Evolutionary conservation across 164 flowering plant species (phyloP), one percentile per base, ranked within the genome.

Genomic region (Umbilicus rupestris): DNA sequence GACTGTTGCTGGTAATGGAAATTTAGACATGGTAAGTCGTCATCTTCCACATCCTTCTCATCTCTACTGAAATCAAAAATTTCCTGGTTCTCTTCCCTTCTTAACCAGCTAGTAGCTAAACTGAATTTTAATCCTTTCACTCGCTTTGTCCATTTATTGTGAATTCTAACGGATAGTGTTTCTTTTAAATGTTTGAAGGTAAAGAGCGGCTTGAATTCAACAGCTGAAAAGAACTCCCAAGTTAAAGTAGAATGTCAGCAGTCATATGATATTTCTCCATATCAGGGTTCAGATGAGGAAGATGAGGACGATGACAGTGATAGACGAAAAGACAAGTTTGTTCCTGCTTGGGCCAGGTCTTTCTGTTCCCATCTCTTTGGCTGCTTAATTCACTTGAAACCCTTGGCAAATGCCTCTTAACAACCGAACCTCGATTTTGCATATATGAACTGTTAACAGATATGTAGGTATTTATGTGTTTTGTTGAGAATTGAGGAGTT

Each of bases 301-400:
- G 89, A 85, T 11, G 88, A 80, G 0, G 92, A 31, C 9, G 20
- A 52, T 26, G 31, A 24, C 20, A 52, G 80, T 29, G 83, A 77
- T 7, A 39, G 71, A 12, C 78, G 73, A 35, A 76, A 74, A 50
- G 78, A 44, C 30, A 94, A 94, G 73, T 77, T 75, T 73, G 68
- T 89, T 3, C 97, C 99, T 45, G 71, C 82, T 37, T 94, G 99
- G 99, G 86, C 90, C 71, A 91, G 97, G 97, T 89, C 37, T 70
- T 69, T 63, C 62, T 16, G 62, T 57, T 28, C 30, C 12, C 73
- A 29, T 37, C 30, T 42, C 39, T 14, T 41, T 3, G 52, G 35
- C 60, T 17, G 59, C 3, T 29, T 20, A n/a, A 42, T 60, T 5
- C 41, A 15, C 59, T 39, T 49, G 42, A 31, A 29, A 47, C n/a